Conservation (phyloP, 2,329 filamentous ascomycete species). For the Stagonosporopsis chrysanthemi region DNA sequence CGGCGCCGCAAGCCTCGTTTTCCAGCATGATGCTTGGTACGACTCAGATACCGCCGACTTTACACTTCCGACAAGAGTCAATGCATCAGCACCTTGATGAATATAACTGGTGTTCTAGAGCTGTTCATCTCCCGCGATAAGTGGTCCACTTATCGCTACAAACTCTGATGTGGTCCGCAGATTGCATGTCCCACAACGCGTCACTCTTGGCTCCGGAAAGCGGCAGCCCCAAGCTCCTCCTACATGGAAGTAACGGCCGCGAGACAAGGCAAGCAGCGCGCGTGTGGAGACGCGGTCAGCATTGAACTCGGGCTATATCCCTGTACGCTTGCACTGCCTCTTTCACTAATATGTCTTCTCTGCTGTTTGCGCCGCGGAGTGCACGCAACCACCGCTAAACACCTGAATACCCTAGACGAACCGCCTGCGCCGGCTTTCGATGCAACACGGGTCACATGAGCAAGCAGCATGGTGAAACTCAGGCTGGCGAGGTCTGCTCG, state of each 20-base stretch:
- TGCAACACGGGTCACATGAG: conserved; percentile 10
- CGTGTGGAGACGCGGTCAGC: conserved; percentile 11
- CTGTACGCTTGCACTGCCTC: conserved; percentile 13
- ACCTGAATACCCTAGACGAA: not conserved
- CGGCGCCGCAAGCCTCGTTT: conserved; percentile 11
- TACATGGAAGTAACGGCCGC: conserved; percentile 10
- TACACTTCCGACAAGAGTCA: not conserved
- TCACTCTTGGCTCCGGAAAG: conserved; percentile 13
- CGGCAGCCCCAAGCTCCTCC: conserved; percentile 9
- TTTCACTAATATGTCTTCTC: conserved; percentile 10
- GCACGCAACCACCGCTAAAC: conserved; percentile 11
- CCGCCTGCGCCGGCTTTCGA: not conserved
- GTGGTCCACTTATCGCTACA: conserved; percentile 4
- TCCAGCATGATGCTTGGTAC: conserved; percentile 6
- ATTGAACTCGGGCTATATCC: conserved; percentile 9
- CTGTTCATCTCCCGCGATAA: not conserved
- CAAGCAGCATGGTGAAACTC: conserved; percentile 19
- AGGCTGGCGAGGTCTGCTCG: conserved; percentile 13
- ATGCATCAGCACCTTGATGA: not conserved
- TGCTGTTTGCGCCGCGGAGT: conserved; percentile 1
- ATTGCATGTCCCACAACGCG: conserved; percentile 17
- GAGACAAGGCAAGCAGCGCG: conserved; percentile 14
- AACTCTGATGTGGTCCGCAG: conserved; percentile 5
- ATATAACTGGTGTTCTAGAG: not conserved
- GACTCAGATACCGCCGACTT: conserved; percentile 10